Base-by-base conservation (phyloP, 2,329 filamentous ascomycete species). In the Ophiostoma angusticollis region DNA sequence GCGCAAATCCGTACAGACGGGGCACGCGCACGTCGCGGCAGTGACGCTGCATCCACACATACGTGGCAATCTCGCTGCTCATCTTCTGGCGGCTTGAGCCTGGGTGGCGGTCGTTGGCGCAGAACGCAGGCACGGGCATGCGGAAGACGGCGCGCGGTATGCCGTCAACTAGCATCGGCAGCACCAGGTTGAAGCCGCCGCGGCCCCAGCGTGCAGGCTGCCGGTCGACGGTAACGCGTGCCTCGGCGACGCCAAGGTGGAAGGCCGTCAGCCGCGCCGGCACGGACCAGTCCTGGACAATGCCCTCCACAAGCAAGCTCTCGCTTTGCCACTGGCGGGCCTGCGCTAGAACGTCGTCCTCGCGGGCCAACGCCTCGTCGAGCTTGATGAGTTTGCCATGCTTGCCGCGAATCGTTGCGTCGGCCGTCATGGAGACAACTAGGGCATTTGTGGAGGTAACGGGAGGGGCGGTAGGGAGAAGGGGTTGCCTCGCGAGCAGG, bases 51-150 rank as follows among this genome's bases (percentile, higher is more conserved):
- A 64, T 53, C 59, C 58, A 63, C 9, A 56, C 50, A 41, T 59
- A 63, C 2, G 57, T 58, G 2, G 55, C 60, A 16, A 53, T 58
- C 49, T 64, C 60, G 44, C 52, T 50, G 31, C 54, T 45, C 8
- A 62, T 13, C 47, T 63, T 63, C 46, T 42, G 35, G 2, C 62
- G 54, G 6, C 52, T 52, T 34, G 58, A 60, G 4, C 58, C 60
- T 6, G 58, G 56, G 39, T 52, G 43, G 12, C 31, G 40, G 9
- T 37, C 35, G 42, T 63, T 58, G 18, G 57, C 60, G 12, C 59
- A 47, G 30, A 54, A 54, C 35, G 50, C 51, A 35, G 54, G 56
- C 31, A 56, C 39, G 36, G 56, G 49, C 27, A 49, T 45, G 39
- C 51, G 32, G 6, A 31, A n/a, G n/a, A n/a, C n/a, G n/a, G n/a